These are phyloP conservation scores for Chytriomyces sp. DNA, from an alignment of 192 early-diverging fungal genomes.

Conservation along the genomic window DNA sequence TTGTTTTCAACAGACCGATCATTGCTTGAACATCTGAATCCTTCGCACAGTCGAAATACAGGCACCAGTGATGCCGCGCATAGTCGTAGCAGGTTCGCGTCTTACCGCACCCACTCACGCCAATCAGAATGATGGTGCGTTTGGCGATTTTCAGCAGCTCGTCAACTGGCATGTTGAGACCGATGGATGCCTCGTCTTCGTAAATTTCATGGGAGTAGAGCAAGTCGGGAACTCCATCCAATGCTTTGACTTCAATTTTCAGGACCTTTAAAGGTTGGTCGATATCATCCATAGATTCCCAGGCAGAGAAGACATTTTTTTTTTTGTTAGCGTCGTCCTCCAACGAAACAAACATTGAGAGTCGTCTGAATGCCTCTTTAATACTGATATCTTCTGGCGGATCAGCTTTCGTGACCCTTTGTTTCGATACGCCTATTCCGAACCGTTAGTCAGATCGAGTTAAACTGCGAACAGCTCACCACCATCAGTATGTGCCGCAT, in stretches of 20 bases:
- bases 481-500: no score
- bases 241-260: slow-evolving; percentile 4
- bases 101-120: slow-evolving; percentile 24
- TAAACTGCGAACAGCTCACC: no score
- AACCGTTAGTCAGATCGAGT: no score
- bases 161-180: slow-evolving; percentile 28
- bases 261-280: slow-evolving; percentile 20
- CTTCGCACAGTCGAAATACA: slow-evolving; percentile 20
- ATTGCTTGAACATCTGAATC: neutral
- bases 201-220: slow-evolving; percentile 27
- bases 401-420: neutral
- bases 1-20: neutral
- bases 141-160: slow-evolving; percentile 15
- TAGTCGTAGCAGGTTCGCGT: slow-evolving; percentile 24
- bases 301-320: slow-evolving; percentile 16
- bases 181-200: slow-evolving; percentile 12
- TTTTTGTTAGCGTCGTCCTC: neutral
- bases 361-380: slow-evolving; percentile 9
- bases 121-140: slow-evolving; percentile 19
- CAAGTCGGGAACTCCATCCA: slow-evolving; percentile 19
- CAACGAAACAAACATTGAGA: neutral
- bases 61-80: slow-evolving; percentile 16
- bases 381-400: neutral
- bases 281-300: neutral
- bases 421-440: no score